Conservation (phyloP, 2,329 filamentous ascomycete genomes). For the Aspergillus ruber region DNA sequence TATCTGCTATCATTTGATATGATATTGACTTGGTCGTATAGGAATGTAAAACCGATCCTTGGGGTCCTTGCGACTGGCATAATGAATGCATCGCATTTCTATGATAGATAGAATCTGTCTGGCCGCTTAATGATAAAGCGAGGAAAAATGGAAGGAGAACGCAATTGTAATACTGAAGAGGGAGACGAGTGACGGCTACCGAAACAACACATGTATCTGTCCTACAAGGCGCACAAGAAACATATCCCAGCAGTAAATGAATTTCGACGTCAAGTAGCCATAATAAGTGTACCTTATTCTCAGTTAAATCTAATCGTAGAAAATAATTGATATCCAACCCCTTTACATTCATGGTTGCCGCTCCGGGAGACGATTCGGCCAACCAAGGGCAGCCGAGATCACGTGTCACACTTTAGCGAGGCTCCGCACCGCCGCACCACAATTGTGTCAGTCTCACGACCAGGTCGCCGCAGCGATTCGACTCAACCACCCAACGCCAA, state of each 20-base stretch:
- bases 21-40: slow-evolving; percentile 6
- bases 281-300: too few relatives aligned
- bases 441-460: slow-evolving; percentile 33
- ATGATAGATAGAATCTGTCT: not conserved
- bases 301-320: too few relatives aligned
- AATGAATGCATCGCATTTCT: slow-evolving; percentile 3
- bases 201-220: too few relatives aligned
- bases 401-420: slow-evolving; percentile 43
- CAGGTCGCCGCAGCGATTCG: slow-evolving; percentile 32
- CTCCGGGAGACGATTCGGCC: slow-evolving; percentile 1
- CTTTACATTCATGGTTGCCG: not conserved
- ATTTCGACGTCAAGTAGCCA: too few relatives aligned
- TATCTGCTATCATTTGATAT: not conserved
- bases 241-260: too few relatives aligned
- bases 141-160: too few relatives aligned
- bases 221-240: too few relatives aligned
- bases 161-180: too few relatives aligned
- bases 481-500: slow-evolving; percentile 40
- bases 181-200: too few relatives aligned
- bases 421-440: slow-evolving; percentile 34
- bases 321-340: too few relatives aligned
- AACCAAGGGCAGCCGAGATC: slow-evolving; percentile 34
- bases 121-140: too few relatives aligned
- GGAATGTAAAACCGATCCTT: slow-evolving; percentile 29
- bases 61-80: slow-evolving; percentile 30